Percentiles rank a stretch among this genome's conserved stretches.
Evolutionary conservation across 306 rosid genomes (phyloP).

Genomic region (Lathyrus aphaca): DNA sequence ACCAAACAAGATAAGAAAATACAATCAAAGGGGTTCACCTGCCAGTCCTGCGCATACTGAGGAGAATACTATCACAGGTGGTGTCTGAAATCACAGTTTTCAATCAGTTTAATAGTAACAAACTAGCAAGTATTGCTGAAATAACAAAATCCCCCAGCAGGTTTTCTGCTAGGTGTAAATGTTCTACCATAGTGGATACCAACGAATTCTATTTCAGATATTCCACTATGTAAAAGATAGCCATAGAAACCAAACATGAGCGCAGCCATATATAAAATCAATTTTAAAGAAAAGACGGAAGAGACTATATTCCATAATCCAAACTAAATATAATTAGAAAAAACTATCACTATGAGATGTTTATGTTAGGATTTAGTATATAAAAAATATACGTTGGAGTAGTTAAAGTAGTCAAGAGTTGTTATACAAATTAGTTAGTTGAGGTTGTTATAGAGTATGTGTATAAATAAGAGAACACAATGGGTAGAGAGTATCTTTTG

Average conservation of each 20-base stretch:
- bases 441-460: too few species aligned
- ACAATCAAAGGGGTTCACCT: slow-evolving; percentile 49
- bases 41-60: slow-evolving; percentile 91
- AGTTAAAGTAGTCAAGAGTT: too few species aligned
- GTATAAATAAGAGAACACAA: too few species aligned
- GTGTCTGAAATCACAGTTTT: slow-evolving; percentile 62
- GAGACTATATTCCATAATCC: too few species aligned
- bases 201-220: slow-evolving; percentile 20
- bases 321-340: too few species aligned
- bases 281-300: too few species aligned
- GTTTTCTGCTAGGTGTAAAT: slow-evolving; percentile 20
- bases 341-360: too few species aligned
- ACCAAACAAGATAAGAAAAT: slow-evolving; percentile 24
- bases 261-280: not conserved
- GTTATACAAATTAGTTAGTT: too few species aligned
- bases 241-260: slow-evolving; percentile 23
- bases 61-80: slow-evolving; percentile 90
- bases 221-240: slow-evolving; percentile 23
- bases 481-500: too few species aligned
- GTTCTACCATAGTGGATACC: slow-evolving; percentile 9
- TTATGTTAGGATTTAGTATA: too few species aligned
- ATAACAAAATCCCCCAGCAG: slow-evolving; percentile 4
- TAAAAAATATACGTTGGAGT: too few species aligned
- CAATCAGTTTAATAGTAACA: slow-evolving; percentile 28
- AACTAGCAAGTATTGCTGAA: slow-evolving; percentile 18